Conservation (phyloP, 106 monocot species). For the Triglochin maritima region DNA sequence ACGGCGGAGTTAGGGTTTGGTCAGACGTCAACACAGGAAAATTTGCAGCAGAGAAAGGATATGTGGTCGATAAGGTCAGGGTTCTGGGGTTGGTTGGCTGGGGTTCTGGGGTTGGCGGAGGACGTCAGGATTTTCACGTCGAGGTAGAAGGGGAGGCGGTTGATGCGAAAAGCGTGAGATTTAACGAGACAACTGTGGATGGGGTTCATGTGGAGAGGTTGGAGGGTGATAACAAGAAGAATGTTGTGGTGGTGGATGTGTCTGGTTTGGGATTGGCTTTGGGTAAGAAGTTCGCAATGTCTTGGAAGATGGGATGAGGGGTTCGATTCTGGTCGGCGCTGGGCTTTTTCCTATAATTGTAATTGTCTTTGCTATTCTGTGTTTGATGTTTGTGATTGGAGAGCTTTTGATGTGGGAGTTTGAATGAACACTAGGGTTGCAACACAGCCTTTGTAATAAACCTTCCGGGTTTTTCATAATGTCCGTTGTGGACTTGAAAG, state of each 20-base stretch:
- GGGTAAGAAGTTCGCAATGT: slow-evolving; percentile 78
- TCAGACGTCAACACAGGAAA: slow-evolving; percentile 56
- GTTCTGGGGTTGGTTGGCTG: slow-evolving; percentile 57
- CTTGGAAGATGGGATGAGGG: slow-evolving; percentile 56
- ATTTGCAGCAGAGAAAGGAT: slow-evolving; percentile 41
- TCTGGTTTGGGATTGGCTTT: slow-evolving; percentile 54
- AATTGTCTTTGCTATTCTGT: not conserved
- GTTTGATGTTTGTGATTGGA: not conserved
- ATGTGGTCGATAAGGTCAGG: slow-evolving; percentile 61
- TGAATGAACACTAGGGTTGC: not conserved
- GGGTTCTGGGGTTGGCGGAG: slow-evolving; percentile 45
- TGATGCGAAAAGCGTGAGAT: slow-evolving; percentile 25
- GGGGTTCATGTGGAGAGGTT: slow-evolving; percentile 8
- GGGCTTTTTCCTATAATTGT: not conserved
- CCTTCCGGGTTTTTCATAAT: too few species aligned
- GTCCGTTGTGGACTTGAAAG: too few species aligned
- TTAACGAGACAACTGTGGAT: slow-evolving; percentile 1
- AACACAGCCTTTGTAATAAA: not conserved
- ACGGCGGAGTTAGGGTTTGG: slow-evolving; percentile 45
- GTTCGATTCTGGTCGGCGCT: slow-evolving; percentile 1
- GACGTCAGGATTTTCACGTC: slow-evolving; percentile 19
- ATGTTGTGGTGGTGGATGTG: slow-evolving; percentile 47
- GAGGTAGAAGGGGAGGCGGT: slow-evolving; percentile 43
- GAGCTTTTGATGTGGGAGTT: not conserved
- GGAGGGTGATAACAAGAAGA: slow-evolving; percentile 36